These are phyloP conservation scores for Trametes punicea DNA, from an alignment of 768 basidiomycete species.

Conservation along the genomic window DNA sequence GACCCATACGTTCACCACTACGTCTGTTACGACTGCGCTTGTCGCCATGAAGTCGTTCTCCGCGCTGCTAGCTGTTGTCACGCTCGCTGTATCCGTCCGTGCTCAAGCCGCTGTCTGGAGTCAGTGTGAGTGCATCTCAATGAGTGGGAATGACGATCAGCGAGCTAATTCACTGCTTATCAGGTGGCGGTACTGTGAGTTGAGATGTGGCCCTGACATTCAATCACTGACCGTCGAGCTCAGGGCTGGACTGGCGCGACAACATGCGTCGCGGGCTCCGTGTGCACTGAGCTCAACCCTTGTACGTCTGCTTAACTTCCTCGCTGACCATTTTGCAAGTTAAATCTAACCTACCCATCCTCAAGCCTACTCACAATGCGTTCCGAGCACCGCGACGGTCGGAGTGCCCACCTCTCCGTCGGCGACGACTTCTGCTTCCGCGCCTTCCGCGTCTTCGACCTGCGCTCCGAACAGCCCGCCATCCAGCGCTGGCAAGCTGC, in stretches of 20 bases:
- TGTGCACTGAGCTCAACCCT: constrained; percentile 26
- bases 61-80: constrained; percentile 3
- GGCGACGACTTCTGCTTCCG: constrained; percentile 11
- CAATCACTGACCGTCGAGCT: too few species aligned
- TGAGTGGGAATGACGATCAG: too few species aligned
- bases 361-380: constrained; percentile 33
- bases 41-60: constrained; percentile 9
- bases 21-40: too few species aligned
- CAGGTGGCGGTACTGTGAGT: constrained; percentile 17
- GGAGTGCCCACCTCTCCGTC: constrained; percentile 3
- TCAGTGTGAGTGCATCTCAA: constrained; percentile 10
- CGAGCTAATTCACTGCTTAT: background rate
- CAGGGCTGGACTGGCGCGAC: constrained; percentile 30
- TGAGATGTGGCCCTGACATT: background rate
- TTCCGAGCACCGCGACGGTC: constrained; percentile 26
- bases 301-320: constrained; percentile 16
- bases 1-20: too few species aligned
- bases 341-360: background rate
- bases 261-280: constrained; percentile 28
- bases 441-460: background rate
- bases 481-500: constrained; percentile 26
- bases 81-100: constrained; percentile 13
- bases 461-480: constrained; percentile 9
- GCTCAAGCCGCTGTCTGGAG: constrained; percentile 16
- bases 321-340: background rate